phyloP scores from a whole-genome alignment of 2,329 filamentous ascomycete genomes.

The Chaetothyriales sp. region DNA sequence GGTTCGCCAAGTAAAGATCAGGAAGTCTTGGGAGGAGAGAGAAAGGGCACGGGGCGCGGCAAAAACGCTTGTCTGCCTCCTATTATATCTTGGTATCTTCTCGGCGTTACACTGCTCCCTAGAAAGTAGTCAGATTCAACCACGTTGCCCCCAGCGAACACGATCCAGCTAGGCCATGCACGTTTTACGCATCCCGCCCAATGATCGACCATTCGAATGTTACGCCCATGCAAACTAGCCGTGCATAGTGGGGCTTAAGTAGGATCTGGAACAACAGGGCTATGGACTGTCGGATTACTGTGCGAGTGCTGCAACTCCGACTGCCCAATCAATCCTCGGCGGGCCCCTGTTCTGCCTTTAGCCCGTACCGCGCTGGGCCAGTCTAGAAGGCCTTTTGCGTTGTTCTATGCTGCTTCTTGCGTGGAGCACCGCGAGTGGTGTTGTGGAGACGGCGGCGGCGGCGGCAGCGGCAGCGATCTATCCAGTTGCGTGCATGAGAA shows the following conservation, averaged over 20 bases:
- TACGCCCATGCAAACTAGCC: neutral
- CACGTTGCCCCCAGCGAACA: neutral
- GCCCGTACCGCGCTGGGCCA: too few species aligned
- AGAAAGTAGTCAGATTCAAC: neutral
- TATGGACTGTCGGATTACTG: neutral
- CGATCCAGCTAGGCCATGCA: neutral
- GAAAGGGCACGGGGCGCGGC: neutral
- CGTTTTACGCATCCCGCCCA: neutral
- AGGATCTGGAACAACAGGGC: neutral
- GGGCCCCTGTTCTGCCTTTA: too few species aligned
- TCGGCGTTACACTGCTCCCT: neutral
- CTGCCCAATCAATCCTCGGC: neutral
- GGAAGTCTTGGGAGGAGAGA: constrained; percentile 2
- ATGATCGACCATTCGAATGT: neutral
- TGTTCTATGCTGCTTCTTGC: too few species aligned
- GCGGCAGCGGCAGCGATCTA: too few species aligned
- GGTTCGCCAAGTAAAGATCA: constrained; percentile 2
- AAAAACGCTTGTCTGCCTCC: neutral
- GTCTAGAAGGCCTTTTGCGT: too few species aligned
- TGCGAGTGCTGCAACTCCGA: neutral
- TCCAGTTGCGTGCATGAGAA: too few species aligned
- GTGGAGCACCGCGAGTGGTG: too few species aligned
- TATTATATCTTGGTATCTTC: neutral
- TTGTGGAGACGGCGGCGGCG: too few species aligned
- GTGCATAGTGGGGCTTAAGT: neutral